These are phyloP conservation scores for Strobilomyces dryophilus DNA, from an alignment of 768 basidiomycete genomes.

Conservation along the genomic window DNA sequence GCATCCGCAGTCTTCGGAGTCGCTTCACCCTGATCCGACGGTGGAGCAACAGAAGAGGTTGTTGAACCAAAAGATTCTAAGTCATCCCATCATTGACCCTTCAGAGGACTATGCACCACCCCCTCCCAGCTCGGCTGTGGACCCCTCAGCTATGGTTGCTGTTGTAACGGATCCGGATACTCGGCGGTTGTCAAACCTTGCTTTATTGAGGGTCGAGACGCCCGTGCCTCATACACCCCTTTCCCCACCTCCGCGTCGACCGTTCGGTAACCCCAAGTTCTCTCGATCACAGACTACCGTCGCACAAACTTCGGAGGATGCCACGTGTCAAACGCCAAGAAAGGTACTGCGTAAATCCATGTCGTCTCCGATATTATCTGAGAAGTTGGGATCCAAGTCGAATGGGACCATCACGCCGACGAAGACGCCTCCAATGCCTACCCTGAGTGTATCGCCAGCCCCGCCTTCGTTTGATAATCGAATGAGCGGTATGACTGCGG, in stretches of 20 bases:
- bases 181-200: constrained; percentile 37
- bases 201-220: constrained; percentile 59
- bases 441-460: constrained; percentile 28
- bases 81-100: constrained; percentile 35
- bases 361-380: constrained; percentile 53
- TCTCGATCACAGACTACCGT: constrained; percentile 59
- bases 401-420: constrained; percentile 25
- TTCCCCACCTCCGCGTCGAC: constrained; percentile 58
- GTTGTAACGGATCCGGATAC: constrained; percentile 29
- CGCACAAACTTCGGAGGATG: constrained; percentile 15
- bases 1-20: constrained; percentile 20
- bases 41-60: constrained; percentile 23
- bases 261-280: constrained; percentile 39
- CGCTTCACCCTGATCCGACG: constrained; percentile 15
- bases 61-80: constrained; percentile 44
- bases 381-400: constrained; percentile 36
- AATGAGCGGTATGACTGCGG: constrained; percentile 21
- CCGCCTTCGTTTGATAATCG: constrained; percentile 25
- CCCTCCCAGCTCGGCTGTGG: neutral
- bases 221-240: constrained; percentile 62
- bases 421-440: constrained; percentile 44
- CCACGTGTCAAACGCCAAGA: constrained; percentile 9
- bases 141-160: constrained; percentile 12
- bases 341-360: constrained; percentile 41
- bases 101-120: constrained; percentile 30